Percentiles rank a stretch among this genome's conserved stretches.
These are phyloP conservation scores for Trichoderma sp. DNA, from an alignment of 2,329 filamentous ascomycete species.

Conservation along the genomic window DNA sequence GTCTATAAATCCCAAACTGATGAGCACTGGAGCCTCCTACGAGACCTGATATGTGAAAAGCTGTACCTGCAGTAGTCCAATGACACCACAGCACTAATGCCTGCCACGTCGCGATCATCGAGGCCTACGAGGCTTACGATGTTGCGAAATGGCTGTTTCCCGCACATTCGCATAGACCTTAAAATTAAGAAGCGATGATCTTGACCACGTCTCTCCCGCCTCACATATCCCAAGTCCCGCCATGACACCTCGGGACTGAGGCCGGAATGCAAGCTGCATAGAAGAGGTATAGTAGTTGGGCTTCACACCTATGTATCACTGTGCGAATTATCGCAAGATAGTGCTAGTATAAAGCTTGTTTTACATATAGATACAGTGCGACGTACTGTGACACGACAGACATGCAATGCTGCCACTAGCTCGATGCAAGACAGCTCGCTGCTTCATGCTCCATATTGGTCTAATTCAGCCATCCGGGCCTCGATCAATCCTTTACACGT, in stretches of 20 bases:
- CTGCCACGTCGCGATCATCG: constrained; percentile 11
- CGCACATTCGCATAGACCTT: neutral
- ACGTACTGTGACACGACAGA: neutral
- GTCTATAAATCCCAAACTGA: neutral
- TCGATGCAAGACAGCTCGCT: neutral
- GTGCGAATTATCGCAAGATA: neutral
- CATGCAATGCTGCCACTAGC: neutral
- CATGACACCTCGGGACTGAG: neutral
- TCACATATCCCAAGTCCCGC: neutral
- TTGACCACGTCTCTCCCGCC: neutral
- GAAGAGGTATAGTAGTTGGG: neutral
- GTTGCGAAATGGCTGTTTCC: neutral
- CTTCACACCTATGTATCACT: neutral
- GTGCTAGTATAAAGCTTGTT: neutral
- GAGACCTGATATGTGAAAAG: neutral
- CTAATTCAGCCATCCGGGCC: neutral
- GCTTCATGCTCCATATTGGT: neutral
- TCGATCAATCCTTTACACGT: neutral
- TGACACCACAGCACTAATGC: neutral
- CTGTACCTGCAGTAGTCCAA: constrained; percentile 26
- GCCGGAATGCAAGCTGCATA: neutral
- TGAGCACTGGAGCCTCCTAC: neutral
- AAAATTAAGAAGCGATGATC: neutral
- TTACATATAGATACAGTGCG: neutral
- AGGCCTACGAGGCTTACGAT: neutral